These are phyloP conservation scores for Scopulariopsis brevicaulis DNA, from an alignment of 2,329 filamentous ascomycete genomes.

Conservation along the genomic window DNA sequence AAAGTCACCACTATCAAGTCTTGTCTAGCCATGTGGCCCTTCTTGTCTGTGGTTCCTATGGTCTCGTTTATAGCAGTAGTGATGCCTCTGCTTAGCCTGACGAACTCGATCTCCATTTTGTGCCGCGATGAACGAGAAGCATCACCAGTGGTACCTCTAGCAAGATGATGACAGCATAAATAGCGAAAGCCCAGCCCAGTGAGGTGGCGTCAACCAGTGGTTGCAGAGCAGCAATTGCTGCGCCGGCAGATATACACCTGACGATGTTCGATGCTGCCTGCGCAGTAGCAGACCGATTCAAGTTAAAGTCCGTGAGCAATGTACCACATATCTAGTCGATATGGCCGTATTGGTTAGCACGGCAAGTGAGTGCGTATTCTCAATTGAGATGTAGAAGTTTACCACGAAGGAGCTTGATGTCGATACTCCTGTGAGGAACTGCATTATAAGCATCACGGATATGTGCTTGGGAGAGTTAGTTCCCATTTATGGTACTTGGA, in stretches of 20 bases:
- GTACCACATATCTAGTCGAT: slow-evolving; percentile 4
- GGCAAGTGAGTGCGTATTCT: no score
- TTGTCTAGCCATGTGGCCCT: no score
- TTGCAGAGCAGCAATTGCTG: slow-evolving; percentile 11
- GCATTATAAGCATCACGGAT: slow-evolving; percentile 6
- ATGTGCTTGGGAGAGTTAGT: slow-evolving; percentile 3
- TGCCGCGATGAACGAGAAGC: no score
- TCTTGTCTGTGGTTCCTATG: no score
- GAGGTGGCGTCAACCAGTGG: slow-evolving; percentile 10
- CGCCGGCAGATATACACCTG: slow-evolving; percentile 12
- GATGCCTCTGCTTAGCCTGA: no score
- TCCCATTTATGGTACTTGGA: not conserved
- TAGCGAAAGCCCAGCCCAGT: slow-evolving; percentile 11
- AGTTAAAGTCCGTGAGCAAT: slow-evolving; percentile 15
- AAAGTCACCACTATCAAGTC: no score
- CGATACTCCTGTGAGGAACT: slow-evolving; percentile 7
- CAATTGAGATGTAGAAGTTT: no score
- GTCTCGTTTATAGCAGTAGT: no score
- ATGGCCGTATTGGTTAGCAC: no score
- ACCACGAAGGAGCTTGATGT: slow-evolving; percentile 7
- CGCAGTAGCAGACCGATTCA: slow-evolving; percentile 12
- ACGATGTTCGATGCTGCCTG: slow-evolving; percentile 15
- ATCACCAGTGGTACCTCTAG: no score
- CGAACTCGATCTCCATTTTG: no score
- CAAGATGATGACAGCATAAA: slow-evolving; percentile 8